phyloP scores from a whole-genome alignment of 2,329 filamentous ascomycete species.

The Aspergillus sp. region DNA sequence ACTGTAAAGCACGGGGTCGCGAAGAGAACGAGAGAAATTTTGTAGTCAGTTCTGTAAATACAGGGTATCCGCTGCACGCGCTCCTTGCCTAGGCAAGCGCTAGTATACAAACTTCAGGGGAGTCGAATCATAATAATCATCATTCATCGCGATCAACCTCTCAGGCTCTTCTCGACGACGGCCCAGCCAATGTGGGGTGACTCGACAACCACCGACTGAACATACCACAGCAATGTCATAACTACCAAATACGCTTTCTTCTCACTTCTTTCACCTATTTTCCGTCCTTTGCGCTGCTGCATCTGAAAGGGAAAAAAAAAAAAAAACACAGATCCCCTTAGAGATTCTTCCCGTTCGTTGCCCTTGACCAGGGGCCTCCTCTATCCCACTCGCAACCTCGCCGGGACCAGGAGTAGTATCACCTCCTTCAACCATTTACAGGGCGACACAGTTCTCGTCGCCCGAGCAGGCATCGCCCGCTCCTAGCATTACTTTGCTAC shows the following conservation, averaged over 20 bases:
- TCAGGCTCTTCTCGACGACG: background rate
- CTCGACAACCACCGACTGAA: background rate
- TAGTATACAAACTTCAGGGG: conserved; percentile 14
- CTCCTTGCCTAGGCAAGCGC: conserved; percentile 3
- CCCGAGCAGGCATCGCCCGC: background rate
- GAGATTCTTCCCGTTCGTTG: background rate
- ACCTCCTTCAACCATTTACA: background rate
- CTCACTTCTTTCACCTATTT: background rate
- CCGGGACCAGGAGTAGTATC: background rate
- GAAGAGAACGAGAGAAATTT: background rate
- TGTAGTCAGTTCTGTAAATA: background rate
- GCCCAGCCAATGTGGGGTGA: conserved; percentile 11
- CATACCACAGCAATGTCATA: conserved; percentile 3
- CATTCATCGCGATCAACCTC: background rate
- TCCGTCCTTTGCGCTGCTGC: background rate
- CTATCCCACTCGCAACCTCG: background rate
- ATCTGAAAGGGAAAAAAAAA: background rate
- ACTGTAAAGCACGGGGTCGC: background rate
- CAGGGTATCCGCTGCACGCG: background rate
- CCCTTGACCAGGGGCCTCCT: conserved; percentile 8
- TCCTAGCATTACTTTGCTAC: background rate
- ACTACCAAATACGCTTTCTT: background rate
- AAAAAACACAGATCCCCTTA: background rate
- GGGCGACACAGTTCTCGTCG: background rate
- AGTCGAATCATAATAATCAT: background rate